phyloP scores from a whole-genome alignment of 768 basidiomycete genomes.

The Leucocoprinus birnbaumii region DNA sequence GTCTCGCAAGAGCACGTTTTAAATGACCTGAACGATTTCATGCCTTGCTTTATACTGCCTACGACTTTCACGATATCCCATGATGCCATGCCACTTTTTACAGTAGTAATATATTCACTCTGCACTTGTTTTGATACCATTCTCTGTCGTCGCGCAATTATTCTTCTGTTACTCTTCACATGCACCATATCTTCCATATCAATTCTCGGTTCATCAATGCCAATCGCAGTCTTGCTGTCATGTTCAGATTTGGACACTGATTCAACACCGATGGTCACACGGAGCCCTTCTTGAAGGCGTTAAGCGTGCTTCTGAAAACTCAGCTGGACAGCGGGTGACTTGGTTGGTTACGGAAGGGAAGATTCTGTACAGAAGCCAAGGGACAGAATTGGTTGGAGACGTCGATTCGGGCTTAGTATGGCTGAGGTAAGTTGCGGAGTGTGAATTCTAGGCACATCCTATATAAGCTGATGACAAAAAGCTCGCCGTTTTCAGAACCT shows the following conservation, averaged over 20 bases:
- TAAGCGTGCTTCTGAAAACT: slow-evolving; percentile 5
- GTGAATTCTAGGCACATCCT: slow-evolving; percentile 2
- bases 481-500: slow-evolving; percentile 3
- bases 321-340: slow-evolving; percentile 10
- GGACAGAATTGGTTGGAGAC: slow-evolving; percentile 4
- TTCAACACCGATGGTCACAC: slow-evolving; percentile 4
- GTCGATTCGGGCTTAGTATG: slow-evolving; percentile 1
- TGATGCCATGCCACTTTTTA: slow-evolving; percentile 5
- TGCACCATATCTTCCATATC: not conserved
- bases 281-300: slow-evolving; percentile 7
- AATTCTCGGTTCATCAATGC: not conserved
- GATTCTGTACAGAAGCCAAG: slow-evolving; percentile 3
- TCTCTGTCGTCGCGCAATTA: not conserved
- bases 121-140: slow-evolving; percentile 7
- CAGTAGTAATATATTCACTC: slow-evolving; percentile 11
- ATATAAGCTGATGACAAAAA: slow-evolving; percentile 8
- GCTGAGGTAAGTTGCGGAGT: slow-evolving; percentile 21
- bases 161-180: not conserved
- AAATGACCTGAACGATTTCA: slow-evolving; percentile 15
- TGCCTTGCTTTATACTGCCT: slow-evolving; percentile 17
- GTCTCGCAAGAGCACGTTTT: slow-evolving; percentile 39
- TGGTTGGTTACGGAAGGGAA: slow-evolving; percentile 11
- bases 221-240: slow-evolving; percentile 1
- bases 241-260: not conserved
- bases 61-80: slow-evolving; percentile 24